Conservation (phyloP, 1,284 basidiomycete genomes). For the Tilletia setariae region DNA sequence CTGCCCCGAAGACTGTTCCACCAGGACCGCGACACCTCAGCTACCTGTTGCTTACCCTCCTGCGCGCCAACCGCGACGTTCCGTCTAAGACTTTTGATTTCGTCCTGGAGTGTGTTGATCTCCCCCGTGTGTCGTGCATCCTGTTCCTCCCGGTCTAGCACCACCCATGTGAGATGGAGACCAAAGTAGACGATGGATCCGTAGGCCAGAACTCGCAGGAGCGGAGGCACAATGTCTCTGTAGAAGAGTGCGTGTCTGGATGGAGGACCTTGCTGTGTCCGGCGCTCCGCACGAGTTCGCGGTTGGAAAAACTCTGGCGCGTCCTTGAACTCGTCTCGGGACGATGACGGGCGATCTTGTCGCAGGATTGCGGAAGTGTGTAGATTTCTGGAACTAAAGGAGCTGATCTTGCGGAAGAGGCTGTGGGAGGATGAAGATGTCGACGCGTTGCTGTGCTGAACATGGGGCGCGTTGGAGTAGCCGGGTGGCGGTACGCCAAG, state of each 20-base stretch:
- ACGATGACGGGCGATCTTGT: neutral
- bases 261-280: neutral
- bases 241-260: constrained; percentile 42
- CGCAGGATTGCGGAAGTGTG: neutral
- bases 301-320: neutral
- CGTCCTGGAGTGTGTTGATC: constrained; percentile 23
- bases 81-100: constrained; percentile 22
- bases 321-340: neutral
- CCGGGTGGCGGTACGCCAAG: constrained; percentile 27
- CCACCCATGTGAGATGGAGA: constrained; percentile 45
- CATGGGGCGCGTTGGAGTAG: neutral
- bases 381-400: neutral
- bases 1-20: no score
- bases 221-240: constrained; percentile 41
- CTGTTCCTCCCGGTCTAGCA: constrained; percentile 41
- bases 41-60: no score
- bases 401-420: neutral
- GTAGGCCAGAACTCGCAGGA: constrained; percentile 48
- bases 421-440: neutral
- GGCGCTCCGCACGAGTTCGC: neutral
- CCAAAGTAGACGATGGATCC: constrained; percentile 48
- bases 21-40: no score
- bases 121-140: constrained; percentile 26
- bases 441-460: neutral
- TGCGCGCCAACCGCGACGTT: no score